Evolutionary conservation across 2,329 filamentous ascomycete species (phyloP), one percentile per base, ranked within the genome.

Genomic region (Plectosphaerella cucumerina): DNA sequence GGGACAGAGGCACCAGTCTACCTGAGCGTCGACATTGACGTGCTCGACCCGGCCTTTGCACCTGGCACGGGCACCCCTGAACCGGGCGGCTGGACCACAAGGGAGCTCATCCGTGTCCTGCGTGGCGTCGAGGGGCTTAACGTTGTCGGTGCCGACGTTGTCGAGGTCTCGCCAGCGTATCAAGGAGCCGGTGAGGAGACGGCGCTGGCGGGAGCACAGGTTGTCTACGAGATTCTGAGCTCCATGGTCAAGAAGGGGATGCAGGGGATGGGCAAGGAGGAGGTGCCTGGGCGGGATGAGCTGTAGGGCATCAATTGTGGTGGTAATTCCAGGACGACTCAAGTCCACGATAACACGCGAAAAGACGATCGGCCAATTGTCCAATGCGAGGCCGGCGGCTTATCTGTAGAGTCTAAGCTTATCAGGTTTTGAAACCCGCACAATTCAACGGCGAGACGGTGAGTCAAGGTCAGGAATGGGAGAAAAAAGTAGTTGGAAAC

Each of bases 11-110:
- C 82, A 57, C 90, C 89, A 0, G 89, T 96, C 1, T 95, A 96
- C 63, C 72, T 95, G 10, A 87, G 82, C 34, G 81, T 73, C 39
- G 65, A 68, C 53, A 73, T 69, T 46, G 66, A 69, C 56, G 66
- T 69, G 44, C 59, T 69, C 20, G 66, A 69, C 54, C 65, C 65
- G 21, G 65, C 65, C 1, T 69, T 69, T 50, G 66, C 65, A 2
- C 89, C 90, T 0, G 89, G 87, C 2, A 96, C 90, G 0, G 92
- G 91, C 1, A 96, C 91, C 0, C 91, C 91, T 0, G 91, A 96
- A 72, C 87, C 90, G 0, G 91, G 92, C 51, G 91, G 91, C 35
- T 96, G 91, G 91, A 94, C 89, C 6, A 95, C 88, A 18, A 77
- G 91, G 48, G 92, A 96, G 73, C 75, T 96, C 59, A 93, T 96